Evolutionary conservation across 768 basidiomycete species (phyloP).

Genomic region (Strobilomyces confusus): DNA sequence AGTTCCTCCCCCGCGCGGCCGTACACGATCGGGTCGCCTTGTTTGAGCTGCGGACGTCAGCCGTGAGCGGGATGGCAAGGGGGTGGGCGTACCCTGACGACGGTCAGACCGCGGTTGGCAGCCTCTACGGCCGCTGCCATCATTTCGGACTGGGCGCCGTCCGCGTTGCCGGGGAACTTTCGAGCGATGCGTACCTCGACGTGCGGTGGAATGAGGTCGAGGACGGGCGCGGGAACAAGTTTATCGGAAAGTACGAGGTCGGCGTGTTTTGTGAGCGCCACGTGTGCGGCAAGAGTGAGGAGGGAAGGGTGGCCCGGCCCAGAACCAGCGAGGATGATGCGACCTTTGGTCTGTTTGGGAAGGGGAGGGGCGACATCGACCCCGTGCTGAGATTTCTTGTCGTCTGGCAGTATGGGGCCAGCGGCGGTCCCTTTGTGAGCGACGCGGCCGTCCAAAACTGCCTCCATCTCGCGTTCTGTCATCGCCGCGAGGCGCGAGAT

Average conservation of each 20-base stretch:
- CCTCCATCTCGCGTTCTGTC: slow-evolving; percentile 61
- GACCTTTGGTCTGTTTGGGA: slow-evolving; percentile 40
- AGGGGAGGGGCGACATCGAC: slow-evolving; percentile 16
- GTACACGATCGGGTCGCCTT: slow-evolving; percentile 95
- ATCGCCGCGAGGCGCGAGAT: slow-evolving; percentile 70
- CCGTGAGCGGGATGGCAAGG: slow-evolving; percentile 2
- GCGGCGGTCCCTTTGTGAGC: slow-evolving; percentile 10
- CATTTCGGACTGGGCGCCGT: slow-evolving; percentile 91
- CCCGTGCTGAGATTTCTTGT: slow-evolving; percentile 30
- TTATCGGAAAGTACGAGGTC: slow-evolving; percentile 95
- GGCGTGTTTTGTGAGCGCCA: slow-evolving; percentile 71
- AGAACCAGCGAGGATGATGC: slow-evolving; percentile 89
- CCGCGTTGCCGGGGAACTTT: slow-evolving; percentile 97
- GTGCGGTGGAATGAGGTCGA: slow-evolving; percentile 72
- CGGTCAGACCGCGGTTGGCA: slow-evolving; percentile 72
- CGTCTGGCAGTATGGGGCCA: slow-evolving; percentile 29
- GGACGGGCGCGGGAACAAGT: slow-evolving; percentile 85
- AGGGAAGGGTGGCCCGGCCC: slow-evolving; percentile 94
- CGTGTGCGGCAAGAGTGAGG: slow-evolving; percentile 83
- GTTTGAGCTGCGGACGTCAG: slow-evolving; percentile 66
- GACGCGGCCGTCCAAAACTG: slow-evolving; percentile 46
- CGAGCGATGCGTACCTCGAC: slow-evolving; percentile 84
- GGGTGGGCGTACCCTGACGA: slow-evolving; percentile 65
- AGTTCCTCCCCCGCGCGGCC: slow-evolving; percentile 95
- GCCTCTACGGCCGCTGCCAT: slow-evolving; percentile 89